Conservation (phyloP, 257 asterid genomes). For the Salvia rosmarinus region DNA sequence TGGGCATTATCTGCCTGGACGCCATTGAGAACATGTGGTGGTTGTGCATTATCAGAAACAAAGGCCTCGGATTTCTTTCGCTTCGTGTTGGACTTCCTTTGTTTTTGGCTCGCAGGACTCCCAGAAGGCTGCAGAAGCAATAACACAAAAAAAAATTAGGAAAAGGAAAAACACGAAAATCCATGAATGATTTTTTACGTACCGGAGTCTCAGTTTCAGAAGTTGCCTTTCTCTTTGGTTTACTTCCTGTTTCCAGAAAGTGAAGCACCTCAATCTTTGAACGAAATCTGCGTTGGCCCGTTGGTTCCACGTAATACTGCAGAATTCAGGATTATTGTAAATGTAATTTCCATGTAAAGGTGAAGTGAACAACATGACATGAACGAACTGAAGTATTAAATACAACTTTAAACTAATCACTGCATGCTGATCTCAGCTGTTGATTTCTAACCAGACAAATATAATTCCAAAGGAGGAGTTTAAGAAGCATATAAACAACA, state of each 20-base stretch:
- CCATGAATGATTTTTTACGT: not conserved
- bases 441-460: not conserved
- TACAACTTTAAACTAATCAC: not conserved
- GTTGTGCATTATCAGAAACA: slow-evolving; percentile 1
- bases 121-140: slow-evolving; percentile 38
- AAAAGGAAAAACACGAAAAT: not conserved
- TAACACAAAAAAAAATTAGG: not conserved
- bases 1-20: slow-evolving; percentile 6
- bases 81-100: slow-evolving; percentile 36
- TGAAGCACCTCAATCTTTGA: slow-evolving; percentile 55
- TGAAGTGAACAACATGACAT: not conserved
- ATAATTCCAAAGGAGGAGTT: not conserved
- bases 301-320: slow-evolving; percentile 49
- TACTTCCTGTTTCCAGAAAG: slow-evolving; percentile 44
- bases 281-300: slow-evolving; percentile 45
- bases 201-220: slow-evolving; percentile 41
- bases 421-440: not conserved
- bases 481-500: not conserved
- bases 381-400: not conserved
- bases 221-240: slow-evolving; percentile 34
- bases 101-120: slow-evolving; percentile 33
- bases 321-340: slow-evolving; percentile 23
- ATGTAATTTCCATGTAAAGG: not conserved
- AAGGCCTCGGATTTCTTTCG: slow-evolving; percentile 38
- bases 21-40: slow-evolving; percentile 26